Evolutionary conservation across 2,329 filamentous ascomycete genomes (phyloP).

Genomic region (Myriangium duriaei): DNA sequence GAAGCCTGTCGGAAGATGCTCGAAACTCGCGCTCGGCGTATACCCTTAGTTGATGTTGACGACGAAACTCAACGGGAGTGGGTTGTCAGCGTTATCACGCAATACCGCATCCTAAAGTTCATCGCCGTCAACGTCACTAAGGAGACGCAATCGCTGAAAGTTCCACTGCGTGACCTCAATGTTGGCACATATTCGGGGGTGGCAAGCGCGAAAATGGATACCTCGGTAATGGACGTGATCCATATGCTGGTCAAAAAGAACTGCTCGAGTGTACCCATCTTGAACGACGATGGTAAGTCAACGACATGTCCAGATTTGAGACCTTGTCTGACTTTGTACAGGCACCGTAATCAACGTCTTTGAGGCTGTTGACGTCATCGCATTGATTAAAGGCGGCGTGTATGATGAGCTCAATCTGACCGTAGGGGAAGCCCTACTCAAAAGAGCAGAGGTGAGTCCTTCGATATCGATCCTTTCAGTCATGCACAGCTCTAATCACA

Average conservation of each 20-base stretch:
- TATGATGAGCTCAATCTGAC: constrained; percentile 82
- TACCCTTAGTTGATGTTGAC: constrained; percentile 85
- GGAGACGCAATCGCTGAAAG: constrained; percentile 78
- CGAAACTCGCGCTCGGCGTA: constrained; percentile 79
- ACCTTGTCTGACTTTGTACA: constrained; percentile 17
- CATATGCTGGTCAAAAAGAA: constrained; percentile 84
- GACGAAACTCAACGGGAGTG: constrained; percentile 86
- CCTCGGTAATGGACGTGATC: constrained; percentile 85
- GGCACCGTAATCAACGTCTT: constrained; percentile 83
- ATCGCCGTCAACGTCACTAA: constrained; percentile 91
- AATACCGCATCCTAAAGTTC: constrained; percentile 97
- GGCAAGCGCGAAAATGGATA: constrained; percentile 75
- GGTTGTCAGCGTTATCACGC: constrained; percentile 92
- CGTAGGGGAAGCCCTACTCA: constrained; percentile 80
- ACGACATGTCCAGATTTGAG: background rate
- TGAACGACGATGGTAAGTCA: constrained; percentile 56
- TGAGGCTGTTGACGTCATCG: constrained; percentile 93
- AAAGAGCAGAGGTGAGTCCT: constrained; percentile 55
- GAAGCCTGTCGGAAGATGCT: constrained; percentile 94
- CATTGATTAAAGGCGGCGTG: constrained; percentile 81
- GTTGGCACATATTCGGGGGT: constrained; percentile 76
- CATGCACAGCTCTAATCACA: background rate
- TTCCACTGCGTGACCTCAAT: constrained; percentile 70
- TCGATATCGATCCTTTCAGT: constrained; percentile 3
- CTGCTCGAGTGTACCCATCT: constrained; percentile 87